Conservation (phyloP, 2,329 filamentous ascomycete genomes). For the Alternaria gaisen region DNA sequence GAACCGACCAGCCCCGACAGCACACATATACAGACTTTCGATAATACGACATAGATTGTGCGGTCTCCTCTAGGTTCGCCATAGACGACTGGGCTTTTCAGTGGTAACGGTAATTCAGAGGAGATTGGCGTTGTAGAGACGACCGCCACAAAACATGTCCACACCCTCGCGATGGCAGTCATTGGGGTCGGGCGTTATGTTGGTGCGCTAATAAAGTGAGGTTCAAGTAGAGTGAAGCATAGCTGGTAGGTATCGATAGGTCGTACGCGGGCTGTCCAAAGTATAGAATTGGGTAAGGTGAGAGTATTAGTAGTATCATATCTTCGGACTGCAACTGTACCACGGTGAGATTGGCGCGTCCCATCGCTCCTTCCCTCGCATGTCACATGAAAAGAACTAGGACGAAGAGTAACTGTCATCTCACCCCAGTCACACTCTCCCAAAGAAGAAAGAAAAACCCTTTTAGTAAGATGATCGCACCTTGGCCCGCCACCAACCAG, state of each 20-base stretch:
- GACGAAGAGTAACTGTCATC: neutral
- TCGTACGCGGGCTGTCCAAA: neutral
- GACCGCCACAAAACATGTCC: neutral
- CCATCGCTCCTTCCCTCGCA: neutral
- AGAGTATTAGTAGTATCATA: rapidly evolving
- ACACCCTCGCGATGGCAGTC: neutral
- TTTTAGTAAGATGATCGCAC: neutral
- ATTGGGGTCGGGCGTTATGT: neutral
- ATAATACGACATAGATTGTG: neutral
- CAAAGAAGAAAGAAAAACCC: neutral
- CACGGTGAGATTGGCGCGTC: no score
- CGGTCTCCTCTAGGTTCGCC: neutral
- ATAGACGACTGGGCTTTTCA: neutral
- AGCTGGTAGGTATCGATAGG: neutral
- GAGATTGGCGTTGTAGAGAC: neutral
- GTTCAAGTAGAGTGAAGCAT: neutral
- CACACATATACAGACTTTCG: conserved; percentile 9
- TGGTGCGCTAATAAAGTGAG: no score
- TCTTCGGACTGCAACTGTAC: neutral
- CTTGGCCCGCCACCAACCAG: neutral
- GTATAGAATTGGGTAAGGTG: neutral
- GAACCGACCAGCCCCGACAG: conserved; percentile 9
- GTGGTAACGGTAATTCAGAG: no score
- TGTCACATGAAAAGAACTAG: no score
- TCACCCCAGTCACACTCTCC: neutral